phyloP scores from a whole-genome alignment of 2,329 filamentous ascomycete species.

The Magnaporthiopsis poae region DNA sequence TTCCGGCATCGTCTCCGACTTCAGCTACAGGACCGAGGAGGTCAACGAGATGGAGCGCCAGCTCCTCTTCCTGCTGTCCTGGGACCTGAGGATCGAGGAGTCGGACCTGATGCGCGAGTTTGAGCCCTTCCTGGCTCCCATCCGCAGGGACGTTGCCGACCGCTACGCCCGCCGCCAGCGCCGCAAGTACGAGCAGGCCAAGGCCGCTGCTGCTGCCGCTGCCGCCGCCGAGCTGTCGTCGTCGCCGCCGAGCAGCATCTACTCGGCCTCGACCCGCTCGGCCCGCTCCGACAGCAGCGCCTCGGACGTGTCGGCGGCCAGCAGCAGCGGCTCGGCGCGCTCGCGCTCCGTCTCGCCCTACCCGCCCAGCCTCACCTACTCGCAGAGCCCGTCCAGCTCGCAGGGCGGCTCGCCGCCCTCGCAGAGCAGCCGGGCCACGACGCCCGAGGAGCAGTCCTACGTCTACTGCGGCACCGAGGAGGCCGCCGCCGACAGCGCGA shows the following conservation, averaged over 20 bases:
- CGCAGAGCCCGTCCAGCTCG: slow-evolving; percentile 14
- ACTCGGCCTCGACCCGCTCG: slow-evolving; percentile 37
- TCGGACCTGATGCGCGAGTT: slow-evolving; percentile 80
- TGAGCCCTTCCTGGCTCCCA: slow-evolving; percentile 77
- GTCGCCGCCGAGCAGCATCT: slow-evolving; percentile 23
- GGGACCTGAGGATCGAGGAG: slow-evolving; percentile 78
- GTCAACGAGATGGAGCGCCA: slow-evolving; percentile 99
- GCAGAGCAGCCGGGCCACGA: slow-evolving; percentile 36
- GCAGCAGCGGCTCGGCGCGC: slow-evolving; percentile 36
- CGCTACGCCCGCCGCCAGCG: slow-evolving; percentile 41
- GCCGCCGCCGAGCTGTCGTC: neutral
- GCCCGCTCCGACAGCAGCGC: slow-evolving; percentile 38
- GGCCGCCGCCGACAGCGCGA: neutral
- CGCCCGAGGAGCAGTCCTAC: slow-evolving; percentile 31
- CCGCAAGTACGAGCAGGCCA: slow-evolving; percentile 26
- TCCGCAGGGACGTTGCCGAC: slow-evolving; percentile 52
- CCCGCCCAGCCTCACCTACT: slow-evolving; percentile 36
- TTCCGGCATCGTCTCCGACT: slow-evolving; percentile 37
- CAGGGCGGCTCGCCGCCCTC: slow-evolving; percentile 17
- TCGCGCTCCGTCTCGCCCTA: slow-evolving; percentile 29
- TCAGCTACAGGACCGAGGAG: slow-evolving; percentile 87
- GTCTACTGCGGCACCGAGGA: slow-evolving; percentile 18
- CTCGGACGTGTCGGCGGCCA: slow-evolving; percentile 33
- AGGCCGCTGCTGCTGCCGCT: slow-evolving; percentile 12
- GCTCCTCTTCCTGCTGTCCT: slow-evolving; percentile 85